Evolutionary conservation across 305 asterid species (phyloP), one percentile per base, ranked within the genome.

Genomic region (Salvia sclarea): DNA sequence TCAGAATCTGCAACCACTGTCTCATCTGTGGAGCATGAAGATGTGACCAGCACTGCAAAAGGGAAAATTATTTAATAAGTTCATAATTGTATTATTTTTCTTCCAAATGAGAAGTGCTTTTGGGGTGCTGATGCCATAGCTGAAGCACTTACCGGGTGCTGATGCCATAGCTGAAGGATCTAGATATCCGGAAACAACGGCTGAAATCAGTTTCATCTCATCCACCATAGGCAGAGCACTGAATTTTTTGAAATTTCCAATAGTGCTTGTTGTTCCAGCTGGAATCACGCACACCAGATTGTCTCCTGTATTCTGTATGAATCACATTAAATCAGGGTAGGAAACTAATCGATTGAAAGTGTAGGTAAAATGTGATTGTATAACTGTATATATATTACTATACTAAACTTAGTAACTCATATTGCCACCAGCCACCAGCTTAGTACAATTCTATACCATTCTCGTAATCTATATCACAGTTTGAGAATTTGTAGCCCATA

Each of bases 1-100:
- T 94, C 97, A 63, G 98, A 94, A 73, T 91, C 98, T 53, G 96
- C 95, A 58, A 94, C 98, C 61, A 94, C 95, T 0, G 97, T 94
- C 80, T 86, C 99, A 43, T 87, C 96, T n/a, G 99, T 88, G 75
- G 99, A 91, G 83, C 97, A 91, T 60, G 99, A 94, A 60, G 99
- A 94, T 6, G 96, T 73, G 71, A 94, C 86, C 71, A 82, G 74
- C 78, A 82, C 99, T 92, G 91, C 89, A 74, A 75, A 77, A 81
- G 35, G 35, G 57, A 62, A 55, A 75, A 49, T 33, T 64, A 21
- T 33, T 28, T 8, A 7, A 41, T 35, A 52, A 48, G 67, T 37
- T 8, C 9, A 37, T 37, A 1, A 37, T 10, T 10, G 43, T 37
- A 37, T 37, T 9, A 30, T 30, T 1, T 30, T 1, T 37, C 43